Conservation (phyloP, 768 basidiomycete species). For the Kwoniella sp. region DNA sequence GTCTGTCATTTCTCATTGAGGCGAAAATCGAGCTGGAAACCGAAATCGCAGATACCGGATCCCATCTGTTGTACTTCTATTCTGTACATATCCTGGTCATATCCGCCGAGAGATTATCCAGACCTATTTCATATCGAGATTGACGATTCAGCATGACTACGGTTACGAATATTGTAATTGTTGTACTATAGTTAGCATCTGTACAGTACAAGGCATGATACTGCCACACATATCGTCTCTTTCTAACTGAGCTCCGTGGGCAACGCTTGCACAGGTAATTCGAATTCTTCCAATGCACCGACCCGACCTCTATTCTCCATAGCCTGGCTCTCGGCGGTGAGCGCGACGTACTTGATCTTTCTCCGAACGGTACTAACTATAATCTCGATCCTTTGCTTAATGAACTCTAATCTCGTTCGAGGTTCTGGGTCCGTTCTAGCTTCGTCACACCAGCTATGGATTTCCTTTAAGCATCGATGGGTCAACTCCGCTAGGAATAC, state of each 20-base stretch:
- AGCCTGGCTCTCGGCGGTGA: neutral
- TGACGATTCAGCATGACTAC: too few relatives aligned
- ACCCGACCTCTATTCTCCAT: neutral
- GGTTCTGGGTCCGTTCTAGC: neutral
- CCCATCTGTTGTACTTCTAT: too few relatives aligned
- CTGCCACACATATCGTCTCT: too few relatives aligned
- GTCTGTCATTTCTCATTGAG: too few relatives aligned
- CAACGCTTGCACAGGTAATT: neutral
- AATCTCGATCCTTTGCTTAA: neutral
- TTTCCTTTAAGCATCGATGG: neutral
- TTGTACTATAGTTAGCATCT: too few relatives aligned
- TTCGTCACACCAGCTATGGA: neutral
- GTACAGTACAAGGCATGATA: too few relatives aligned
- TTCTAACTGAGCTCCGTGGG: neutral
- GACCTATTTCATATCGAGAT: too few relatives aligned
- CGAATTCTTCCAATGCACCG: neutral
- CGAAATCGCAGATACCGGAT: too few relatives aligned
- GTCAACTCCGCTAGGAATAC: neutral
- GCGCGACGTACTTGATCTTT: neutral
- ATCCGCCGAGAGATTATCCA: too few relatives aligned
- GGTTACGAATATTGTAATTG: too few relatives aligned
- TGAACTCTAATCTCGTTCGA: neutral
- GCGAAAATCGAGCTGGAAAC: too few relatives aligned
- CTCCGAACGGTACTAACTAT: neutral
- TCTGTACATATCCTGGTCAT: too few relatives aligned